Evolutionary conservation across 2,329 filamentous ascomycete species (phyloP).

Genomic region (Talaromyces sp.): DNA sequence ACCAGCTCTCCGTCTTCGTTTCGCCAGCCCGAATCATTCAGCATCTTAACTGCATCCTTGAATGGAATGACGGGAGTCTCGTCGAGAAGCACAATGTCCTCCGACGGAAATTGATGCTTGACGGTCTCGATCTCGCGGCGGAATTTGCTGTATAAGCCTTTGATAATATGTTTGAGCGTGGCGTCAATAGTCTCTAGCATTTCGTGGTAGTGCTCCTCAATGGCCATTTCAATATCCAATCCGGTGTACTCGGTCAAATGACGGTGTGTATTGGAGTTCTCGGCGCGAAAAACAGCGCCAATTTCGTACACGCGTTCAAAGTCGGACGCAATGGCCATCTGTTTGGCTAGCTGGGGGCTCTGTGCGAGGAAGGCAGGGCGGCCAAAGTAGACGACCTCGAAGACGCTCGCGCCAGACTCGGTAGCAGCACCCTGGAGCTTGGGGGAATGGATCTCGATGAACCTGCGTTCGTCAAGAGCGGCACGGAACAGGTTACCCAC

Average conservation of each 20-base stretch:
- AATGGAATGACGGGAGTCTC: constrained; percentile 79
- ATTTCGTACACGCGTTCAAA: constrained; percentile 87
- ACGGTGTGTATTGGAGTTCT: constrained; percentile 92
- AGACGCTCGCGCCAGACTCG: constrained; percentile 85
- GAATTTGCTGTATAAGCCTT: constrained; percentile 62
- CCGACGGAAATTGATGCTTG: constrained; percentile 77
- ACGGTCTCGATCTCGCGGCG: constrained; percentile 70
- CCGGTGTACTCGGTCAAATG: constrained; percentile 94
- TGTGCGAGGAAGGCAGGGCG: constrained; percentile 83
- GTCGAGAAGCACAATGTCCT: constrained; percentile 81
- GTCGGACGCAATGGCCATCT: constrained; percentile 85
- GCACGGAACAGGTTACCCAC: constrained; percentile 74
- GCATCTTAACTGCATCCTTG: constrained; percentile 69
- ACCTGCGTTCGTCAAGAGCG: constrained; percentile 67
- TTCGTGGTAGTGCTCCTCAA: constrained; percentile 85
- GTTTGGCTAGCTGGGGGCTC: constrained; percentile 86
- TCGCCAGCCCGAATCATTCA: constrained; percentile 70
- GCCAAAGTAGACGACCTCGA: constrained; percentile 87
- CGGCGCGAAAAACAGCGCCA: constrained; percentile 83
- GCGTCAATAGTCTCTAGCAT: constrained; percentile 72
- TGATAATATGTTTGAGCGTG: constrained; percentile 74
- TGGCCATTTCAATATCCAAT: constrained; percentile 86
- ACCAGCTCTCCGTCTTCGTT: constrained; percentile 70
- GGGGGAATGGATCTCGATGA: constrained; percentile 90
- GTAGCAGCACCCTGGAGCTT: constrained; percentile 87